phyloP scores from a whole-genome alignment of 805 yeast genomes.

The Saccharomycopsis capsularis region DNA sequence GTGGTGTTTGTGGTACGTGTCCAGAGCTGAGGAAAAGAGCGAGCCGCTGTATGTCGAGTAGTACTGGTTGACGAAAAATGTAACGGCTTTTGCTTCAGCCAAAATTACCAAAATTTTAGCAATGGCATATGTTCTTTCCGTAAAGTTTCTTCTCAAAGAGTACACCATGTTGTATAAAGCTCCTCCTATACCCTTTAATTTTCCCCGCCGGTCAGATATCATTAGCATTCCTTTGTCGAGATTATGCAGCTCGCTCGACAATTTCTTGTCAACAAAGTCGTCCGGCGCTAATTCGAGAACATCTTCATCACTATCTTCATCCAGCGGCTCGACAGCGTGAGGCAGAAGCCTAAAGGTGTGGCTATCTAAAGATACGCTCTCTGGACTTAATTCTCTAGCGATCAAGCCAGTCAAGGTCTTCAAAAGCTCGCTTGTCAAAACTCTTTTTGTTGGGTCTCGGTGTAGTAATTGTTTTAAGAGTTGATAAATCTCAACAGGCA shows the following conservation, averaged over 20 bases:
- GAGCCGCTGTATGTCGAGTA: background rate
- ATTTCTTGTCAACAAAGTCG: too few relatives aligned
- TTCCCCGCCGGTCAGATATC: background rate
- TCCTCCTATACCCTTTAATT: background rate
- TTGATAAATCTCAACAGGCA: slow-evolving; percentile 29
- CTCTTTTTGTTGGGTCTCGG: slow-evolving; percentile 34
- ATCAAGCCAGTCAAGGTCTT: slow-evolving; percentile 2
- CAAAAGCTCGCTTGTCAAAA: slow-evolving; percentile 23
- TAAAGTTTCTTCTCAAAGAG: background rate
- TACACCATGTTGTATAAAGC: background rate
- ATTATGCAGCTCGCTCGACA: background rate
- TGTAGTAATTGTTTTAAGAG: slow-evolving; percentile 36
- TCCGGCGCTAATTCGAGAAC: too few relatives aligned
- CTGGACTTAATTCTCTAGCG: background rate
- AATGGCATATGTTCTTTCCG: background rate
- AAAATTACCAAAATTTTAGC: background rate
- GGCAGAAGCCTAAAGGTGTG: too few relatives aligned
- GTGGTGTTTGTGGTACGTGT: background rate
- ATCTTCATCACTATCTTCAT: too few relatives aligned
- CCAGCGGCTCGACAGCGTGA: background rate
- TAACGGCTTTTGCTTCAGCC: background rate
- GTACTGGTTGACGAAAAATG: too few relatives aligned
- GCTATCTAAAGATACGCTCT: background rate
- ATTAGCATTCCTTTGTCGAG: background rate
- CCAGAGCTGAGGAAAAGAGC: background rate